Base-by-base conservation (phyloP, 2,329 filamentous ascomycete genomes). In the Exophiala aquamarina region DNA sequence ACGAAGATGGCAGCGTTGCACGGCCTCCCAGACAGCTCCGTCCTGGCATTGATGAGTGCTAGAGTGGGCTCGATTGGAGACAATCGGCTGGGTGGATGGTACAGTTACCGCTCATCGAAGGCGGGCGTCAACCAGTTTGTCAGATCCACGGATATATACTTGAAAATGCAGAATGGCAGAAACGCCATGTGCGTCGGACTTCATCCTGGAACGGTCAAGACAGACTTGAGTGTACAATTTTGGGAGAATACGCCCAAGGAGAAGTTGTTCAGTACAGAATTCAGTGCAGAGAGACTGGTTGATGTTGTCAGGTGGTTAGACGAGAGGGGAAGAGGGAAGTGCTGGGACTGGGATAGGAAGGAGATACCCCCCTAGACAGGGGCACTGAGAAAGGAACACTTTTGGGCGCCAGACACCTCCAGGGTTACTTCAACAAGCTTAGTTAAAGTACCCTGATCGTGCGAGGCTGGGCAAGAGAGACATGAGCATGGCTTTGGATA, bases 191-290 rank as follows among this genome's bases (percentile, higher is more conserved):
- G 82, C 1, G 69, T 94, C 9, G 78, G 77, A 8, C 76, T 93
- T 61, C 89, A 93, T 66, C 89, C 89, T 1, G 88, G 89, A 2
- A 93, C 88, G 1, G 87, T 93, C 39, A 83, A 78, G 70, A 93
- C 88, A 41, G 83, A 78, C 8, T 69, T 94, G 52, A 89, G 83
- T 54, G 76, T 73, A 59, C 82, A 82, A 34, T 93, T 87, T 62
- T 92, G 87, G 87, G 71, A 62, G 0, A 79, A 74, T 32, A 82
- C 86, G 33, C 73, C 73, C 59, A 67, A 73, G 36, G 73, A 78
- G 56, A 82, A 84, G 65, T 68, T 93, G 56, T 83, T 92, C 57
- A 79, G 75, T 49, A 74, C 81, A 1, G 82, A 84, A 51, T 83
- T 78, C 60, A 82, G 85, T 15, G 87, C 80, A 0, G 78, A 80